These are phyloP conservation scores for Mycena sp. DNA, from an alignment of 1,284 basidiomycete species.

Conservation along the genomic window DNA sequence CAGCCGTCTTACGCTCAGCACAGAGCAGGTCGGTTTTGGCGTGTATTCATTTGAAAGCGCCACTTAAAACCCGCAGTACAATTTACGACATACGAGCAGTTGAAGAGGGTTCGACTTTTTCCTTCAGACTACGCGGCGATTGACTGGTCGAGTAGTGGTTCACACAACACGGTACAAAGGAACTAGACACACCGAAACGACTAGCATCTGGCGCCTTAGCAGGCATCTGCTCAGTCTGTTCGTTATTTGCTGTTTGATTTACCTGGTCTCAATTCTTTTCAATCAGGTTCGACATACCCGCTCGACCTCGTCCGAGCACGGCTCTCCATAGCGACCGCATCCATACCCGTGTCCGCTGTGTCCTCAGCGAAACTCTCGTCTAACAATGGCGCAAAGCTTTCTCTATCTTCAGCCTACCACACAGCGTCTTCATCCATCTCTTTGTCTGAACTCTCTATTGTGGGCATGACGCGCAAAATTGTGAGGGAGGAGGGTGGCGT, in stretches of 20 bases:
- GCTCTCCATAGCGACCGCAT: constrained; percentile 91
- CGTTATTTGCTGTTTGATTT: constrained; percentile 44
- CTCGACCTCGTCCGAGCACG: constrained; percentile 94
- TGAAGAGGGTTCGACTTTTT: constrained; percentile 75
- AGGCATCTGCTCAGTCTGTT: constrained; percentile 90
- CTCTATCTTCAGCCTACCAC: constrained; percentile 64
- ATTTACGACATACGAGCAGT: constrained; percentile 90
- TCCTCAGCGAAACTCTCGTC: constrained; percentile 36
- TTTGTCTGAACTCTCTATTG: constrained; percentile 75
- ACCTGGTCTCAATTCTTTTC: constrained; percentile 23
- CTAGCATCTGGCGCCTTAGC: constrained; percentile 89
- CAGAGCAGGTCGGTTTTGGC: constrained; percentile 26
- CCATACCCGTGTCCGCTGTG: constrained; percentile 53
- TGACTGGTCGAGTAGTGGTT: constrained; percentile 63
- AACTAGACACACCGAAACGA: constrained; percentile 87
- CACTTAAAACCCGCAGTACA: constrained; percentile 71
- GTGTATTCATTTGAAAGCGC: background rate
- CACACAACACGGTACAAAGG: constrained; percentile 71
- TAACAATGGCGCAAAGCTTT: constrained; percentile 45
- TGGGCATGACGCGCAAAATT: constrained; percentile 91
- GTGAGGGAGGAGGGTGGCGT: constrained; percentile 92
- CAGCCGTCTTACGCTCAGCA: constrained; percentile 3
- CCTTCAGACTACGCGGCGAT: background rate
- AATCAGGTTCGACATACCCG: constrained; percentile 88
- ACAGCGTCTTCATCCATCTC: constrained; percentile 57